Percentiles rank a stretch among this genome's conserved stretches.
Conservation (phyloP, 352 stramenopile genomes). For the Albugo laibachii region DNA sequence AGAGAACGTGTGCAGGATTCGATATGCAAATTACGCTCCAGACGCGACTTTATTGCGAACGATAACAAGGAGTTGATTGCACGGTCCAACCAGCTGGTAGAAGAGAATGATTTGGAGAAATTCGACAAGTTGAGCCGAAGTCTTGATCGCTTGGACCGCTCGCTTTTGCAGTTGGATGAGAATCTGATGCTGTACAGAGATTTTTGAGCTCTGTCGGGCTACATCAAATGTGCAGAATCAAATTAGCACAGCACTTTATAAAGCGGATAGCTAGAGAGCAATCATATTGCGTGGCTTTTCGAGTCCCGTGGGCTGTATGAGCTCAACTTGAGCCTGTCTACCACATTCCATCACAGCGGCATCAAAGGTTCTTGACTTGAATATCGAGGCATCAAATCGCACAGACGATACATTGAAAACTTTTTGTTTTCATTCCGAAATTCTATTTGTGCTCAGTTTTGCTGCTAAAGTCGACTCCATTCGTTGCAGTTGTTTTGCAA, state of each 20-base stretch:
- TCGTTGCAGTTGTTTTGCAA: constrained; percentile 59
- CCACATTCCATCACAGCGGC: too few species aligned
- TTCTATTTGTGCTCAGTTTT: constrained; percentile 16
- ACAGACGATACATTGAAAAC: too few species aligned
- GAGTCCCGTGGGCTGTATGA: too few species aligned
- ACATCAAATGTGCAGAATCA: too few species aligned
- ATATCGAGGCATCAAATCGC: too few species aligned
- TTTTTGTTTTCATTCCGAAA: too few species aligned
- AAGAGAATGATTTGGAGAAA: constrained; percentile 67
- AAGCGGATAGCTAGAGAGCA: too few species aligned
- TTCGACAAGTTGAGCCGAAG: constrained; percentile 74
- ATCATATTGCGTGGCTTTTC: too few species aligned
- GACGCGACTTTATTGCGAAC: constrained; percentile 55
- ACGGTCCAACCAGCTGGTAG: constrained; percentile 69
- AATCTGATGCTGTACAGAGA: constrained; percentile 81
- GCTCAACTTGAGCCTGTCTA: too few species aligned
- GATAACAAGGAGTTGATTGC: constrained; percentile 79
- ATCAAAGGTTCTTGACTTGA: too few species aligned
- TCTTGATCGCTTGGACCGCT: constrained; percentile 65
- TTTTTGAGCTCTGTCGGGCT: constrained; percentile 18
- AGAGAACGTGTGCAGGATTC: constrained; percentile 46
- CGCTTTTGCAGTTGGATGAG: constrained; percentile 59
- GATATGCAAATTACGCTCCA: constrained; percentile 42
- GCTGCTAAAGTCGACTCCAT: constrained; percentile 49
- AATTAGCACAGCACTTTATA: too few species aligned